Evolutionary conservation across 495 filamentous ascomycete species (phyloP).

Genomic region (Monascus purpureus): DNA sequence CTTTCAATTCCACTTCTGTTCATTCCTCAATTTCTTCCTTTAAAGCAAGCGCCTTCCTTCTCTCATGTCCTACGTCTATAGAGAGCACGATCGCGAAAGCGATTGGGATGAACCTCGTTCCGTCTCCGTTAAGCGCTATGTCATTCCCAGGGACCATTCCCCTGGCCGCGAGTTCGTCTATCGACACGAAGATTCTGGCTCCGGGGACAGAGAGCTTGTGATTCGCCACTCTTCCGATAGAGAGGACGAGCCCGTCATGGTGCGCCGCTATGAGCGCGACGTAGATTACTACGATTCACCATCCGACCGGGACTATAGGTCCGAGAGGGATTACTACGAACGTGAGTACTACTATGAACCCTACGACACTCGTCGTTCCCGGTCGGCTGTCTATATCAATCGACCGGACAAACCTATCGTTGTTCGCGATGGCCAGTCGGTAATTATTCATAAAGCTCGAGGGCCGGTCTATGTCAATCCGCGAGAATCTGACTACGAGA

Average conservation of each 20-base stretch:
- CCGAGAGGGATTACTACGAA: constrained; percentile 45
- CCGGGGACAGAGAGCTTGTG: constrained; percentile 32
- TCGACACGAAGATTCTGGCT: constrained; percentile 22
- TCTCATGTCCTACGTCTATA: constrained; percentile 32
- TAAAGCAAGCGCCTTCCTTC: constrained; percentile 1
- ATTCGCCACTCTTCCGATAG: constrained; percentile 33
- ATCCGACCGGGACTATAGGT: constrained; percentile 19
- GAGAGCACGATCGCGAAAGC: constrained; percentile 30
- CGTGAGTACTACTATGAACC: constrained; percentile 25
- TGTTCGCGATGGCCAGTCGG: constrained; percentile 56
- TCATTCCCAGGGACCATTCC: constrained; percentile 31
- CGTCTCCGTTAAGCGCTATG: constrained; percentile 36
- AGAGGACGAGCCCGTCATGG: constrained; percentile 21
- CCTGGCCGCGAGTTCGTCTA: constrained; percentile 26
- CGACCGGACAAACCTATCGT: constrained; percentile 47
- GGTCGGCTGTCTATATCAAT: constrained; percentile 55
- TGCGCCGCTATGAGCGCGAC: constrained; percentile 31
- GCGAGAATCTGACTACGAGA: constrained; percentile 51
- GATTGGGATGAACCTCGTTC: constrained; percentile 30
- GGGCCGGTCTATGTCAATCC: constrained; percentile 50
- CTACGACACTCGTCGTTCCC: constrained; percentile 44
- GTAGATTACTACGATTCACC: constrained; percentile 26
- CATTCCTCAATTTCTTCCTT: constrained; percentile 2
- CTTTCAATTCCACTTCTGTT: neutral
- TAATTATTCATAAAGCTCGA: constrained; percentile 66